Evolutionary conservation across 2,329 filamentous ascomycete species (phyloP).

Genomic region (Apiospora pterosperma): DNA sequence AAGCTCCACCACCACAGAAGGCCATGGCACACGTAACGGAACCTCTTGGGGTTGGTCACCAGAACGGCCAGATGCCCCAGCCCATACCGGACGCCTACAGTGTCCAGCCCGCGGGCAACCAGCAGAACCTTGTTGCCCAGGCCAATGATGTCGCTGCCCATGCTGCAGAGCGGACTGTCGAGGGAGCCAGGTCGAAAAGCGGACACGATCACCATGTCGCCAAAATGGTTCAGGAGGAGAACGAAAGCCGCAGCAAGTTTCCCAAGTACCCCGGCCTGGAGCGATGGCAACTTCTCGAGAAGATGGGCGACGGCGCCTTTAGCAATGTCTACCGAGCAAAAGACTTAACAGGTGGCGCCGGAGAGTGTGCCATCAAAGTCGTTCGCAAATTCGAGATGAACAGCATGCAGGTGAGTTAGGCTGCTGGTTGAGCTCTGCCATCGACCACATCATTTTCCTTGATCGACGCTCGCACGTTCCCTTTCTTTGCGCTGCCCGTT

Average conservation of each 20-base stretch:
- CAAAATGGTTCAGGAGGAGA: slow-evolving; percentile 87
- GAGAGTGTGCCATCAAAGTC: slow-evolving; percentile 95
- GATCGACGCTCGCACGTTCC: slow-evolving; percentile 6
- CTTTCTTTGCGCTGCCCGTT: slow-evolving; percentile 17
- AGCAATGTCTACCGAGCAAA: slow-evolving; percentile 94
- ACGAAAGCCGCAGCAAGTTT: slow-evolving; percentile 79
- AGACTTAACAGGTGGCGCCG: slow-evolving; percentile 67
- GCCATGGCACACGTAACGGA: slow-evolving; percentile 47
- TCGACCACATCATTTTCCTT: slow-evolving; percentile 14
- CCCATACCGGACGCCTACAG: slow-evolving; percentile 57
- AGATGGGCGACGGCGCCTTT: slow-evolving; percentile 99
- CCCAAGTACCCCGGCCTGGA: slow-evolving; percentile 83
- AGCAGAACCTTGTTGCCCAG: slow-evolving; percentile 65
- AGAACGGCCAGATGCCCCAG: slow-evolving; percentile 42
- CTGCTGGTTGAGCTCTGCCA: slow-evolving; percentile 25
- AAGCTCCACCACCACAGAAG: slow-evolving; percentile 47
- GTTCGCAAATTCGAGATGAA: slow-evolving; percentile 99
- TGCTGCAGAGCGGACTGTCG: slow-evolving; percentile 56
- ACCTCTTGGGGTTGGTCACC: slow-evolving; percentile 31
- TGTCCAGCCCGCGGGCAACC: slow-evolving; percentile 49
- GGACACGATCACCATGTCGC: slow-evolving; percentile 69
- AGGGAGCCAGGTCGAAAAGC: slow-evolving; percentile 33
- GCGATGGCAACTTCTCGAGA: slow-evolving; percentile 82
- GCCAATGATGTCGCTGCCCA: slow-evolving; percentile 64
- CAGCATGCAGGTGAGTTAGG: slow-evolving; percentile 84